Evolutionary conservation across 768 basidiomycete species (phyloP).

Genomic region (Chiua virens): DNA sequence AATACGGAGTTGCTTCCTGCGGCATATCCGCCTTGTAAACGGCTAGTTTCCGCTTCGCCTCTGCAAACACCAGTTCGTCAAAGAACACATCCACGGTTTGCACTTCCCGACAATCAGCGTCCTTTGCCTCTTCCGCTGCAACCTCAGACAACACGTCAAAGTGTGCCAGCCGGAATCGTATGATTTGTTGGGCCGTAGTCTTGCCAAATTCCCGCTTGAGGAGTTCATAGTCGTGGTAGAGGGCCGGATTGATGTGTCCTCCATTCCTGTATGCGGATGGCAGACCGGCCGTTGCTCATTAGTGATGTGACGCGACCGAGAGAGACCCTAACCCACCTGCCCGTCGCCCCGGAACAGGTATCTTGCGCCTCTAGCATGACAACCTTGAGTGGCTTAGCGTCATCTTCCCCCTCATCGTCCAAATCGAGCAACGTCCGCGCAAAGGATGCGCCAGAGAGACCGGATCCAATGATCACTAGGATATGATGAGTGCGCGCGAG

Average conservation of each 20-base stretch:
- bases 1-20: conserved; percentile 37
- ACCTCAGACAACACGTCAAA: conserved; percentile 31
- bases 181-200: conserved; percentile 38
- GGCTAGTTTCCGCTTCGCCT: conserved; percentile 44
- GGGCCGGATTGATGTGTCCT: conserved; percentile 49
- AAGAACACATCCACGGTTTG: conserved; percentile 37
- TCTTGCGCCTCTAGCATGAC: conserved; percentile 66
- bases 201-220: conserved; percentile 40
- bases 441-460: conserved; percentile 48
- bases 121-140: conserved; percentile 28
- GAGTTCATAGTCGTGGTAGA: conserved; percentile 45
- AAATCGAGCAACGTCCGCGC: conserved; percentile 38
- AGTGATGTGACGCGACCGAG: not conserved
- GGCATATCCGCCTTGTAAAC: conserved; percentile 53
- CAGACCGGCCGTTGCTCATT: not conserved
- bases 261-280: conserved; percentile 39
- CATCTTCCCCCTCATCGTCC: conserved; percentile 23
- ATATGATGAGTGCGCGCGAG: no score
- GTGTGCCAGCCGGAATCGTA: conserved; percentile 43
- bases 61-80: conserved; percentile 29
- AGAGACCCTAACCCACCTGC: conserved; percentile 35
- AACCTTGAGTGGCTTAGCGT: conserved; percentile 31
- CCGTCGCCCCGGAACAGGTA: conserved; percentile 53
- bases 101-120: conserved; percentile 32
- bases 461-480: conserved; percentile 52